phyloP scores from a whole-genome alignment of 140 eudicot species.

The Bidens hawaiensis region DNA sequence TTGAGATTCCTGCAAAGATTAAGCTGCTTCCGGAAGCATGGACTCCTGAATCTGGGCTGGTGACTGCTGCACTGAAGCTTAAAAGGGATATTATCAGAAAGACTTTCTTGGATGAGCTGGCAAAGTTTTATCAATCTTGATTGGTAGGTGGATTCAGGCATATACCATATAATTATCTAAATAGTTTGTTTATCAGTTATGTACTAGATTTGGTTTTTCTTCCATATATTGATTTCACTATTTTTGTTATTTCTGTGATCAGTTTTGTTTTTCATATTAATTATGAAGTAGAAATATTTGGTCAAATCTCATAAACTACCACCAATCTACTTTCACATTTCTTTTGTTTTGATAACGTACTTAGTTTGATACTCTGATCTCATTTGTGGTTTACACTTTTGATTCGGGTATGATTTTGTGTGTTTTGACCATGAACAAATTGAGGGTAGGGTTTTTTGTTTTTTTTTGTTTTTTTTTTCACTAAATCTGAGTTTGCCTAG shows the following conservation, averaged over 20 bases:
- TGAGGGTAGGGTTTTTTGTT: no score
- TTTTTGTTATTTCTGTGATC: slow-evolving; percentile 6
- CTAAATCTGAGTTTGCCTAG: no score
- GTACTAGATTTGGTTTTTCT: background rate
- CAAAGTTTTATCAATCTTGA: slow-evolving; percentile 53
- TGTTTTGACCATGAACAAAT: no score
- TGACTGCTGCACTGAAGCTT: slow-evolving; percentile 93
- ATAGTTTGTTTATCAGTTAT: slow-evolving; percentile 4
- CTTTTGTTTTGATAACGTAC: background rate
- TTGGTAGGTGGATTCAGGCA: background rate
- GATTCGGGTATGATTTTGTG: background rate
- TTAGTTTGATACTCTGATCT: background rate
- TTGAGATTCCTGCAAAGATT: slow-evolving; percentile 89
- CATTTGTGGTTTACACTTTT: no score
- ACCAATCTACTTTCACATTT: background rate
- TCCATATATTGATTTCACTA: background rate
- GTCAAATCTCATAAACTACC: background rate
- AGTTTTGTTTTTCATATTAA: background rate
- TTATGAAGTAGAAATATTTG: slow-evolving; percentile 7
- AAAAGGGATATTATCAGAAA: slow-evolving; percentile 82
- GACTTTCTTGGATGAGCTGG: slow-evolving; percentile 59
- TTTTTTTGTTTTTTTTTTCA: no score
- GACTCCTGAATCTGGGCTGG: slow-evolving; percentile 99
- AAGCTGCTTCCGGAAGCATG: slow-evolving; percentile 77
- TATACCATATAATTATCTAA: background rate